Conservation (phyloP, 805 yeast genomes). For the Kluyveromyces wickerhamii region DNA sequence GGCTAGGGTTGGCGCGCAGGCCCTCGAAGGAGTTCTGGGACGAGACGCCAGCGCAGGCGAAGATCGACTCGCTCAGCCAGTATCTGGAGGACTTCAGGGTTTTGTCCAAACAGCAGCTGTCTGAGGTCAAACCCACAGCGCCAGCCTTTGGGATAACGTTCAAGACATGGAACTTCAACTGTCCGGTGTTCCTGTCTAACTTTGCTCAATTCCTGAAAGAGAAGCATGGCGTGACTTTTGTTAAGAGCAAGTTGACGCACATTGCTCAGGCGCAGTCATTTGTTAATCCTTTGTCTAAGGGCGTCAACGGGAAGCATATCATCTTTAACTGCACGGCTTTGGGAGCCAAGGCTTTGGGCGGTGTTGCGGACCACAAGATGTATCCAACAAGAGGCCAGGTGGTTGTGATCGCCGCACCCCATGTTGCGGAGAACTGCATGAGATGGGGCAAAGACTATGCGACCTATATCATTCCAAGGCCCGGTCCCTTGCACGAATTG, state of each 20-base stretch:
- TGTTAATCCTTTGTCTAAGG: slow-evolving; percentile 28
- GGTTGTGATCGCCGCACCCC: slow-evolving; percentile 63
- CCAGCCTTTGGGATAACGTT: slow-evolving; percentile 46
- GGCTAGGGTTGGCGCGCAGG: slow-evolving; percentile 45
- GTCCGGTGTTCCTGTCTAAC: slow-evolving; percentile 51
- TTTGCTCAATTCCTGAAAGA: slow-evolving; percentile 37
- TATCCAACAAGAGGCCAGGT: slow-evolving; percentile 81
- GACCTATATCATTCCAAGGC: slow-evolving; percentile 68
- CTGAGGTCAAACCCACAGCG: slow-evolving; percentile 36
- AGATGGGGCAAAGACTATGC: slow-evolving; percentile 56
- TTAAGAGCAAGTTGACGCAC: slow-evolving; percentile 40
- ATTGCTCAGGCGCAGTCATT: slow-evolving; percentile 45
- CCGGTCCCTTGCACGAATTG: slow-evolving; percentile 55
- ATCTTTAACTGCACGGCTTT: slow-evolving; percentile 76
- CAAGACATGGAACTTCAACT: slow-evolving; percentile 62
- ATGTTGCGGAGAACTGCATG: slow-evolving; percentile 48
- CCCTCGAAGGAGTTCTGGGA: slow-evolving; percentile 60
- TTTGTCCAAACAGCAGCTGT: slow-evolving; percentile 32
- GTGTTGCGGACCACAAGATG: slow-evolving; percentile 52
- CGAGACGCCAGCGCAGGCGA: slow-evolving; percentile 35
- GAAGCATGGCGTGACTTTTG: slow-evolving; percentile 43
- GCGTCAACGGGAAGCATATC: slow-evolving; percentile 8
- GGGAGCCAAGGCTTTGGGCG: slow-evolving; percentile 56
- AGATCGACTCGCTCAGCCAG: slow-evolving; percentile 38
- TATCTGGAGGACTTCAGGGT: slow-evolving; percentile 43